Evolutionary conservation across 768 basidiomycete species (phyloP), one percentile per base, ranked within the genome.

Genomic region (Tylopilus balloui): DNA sequence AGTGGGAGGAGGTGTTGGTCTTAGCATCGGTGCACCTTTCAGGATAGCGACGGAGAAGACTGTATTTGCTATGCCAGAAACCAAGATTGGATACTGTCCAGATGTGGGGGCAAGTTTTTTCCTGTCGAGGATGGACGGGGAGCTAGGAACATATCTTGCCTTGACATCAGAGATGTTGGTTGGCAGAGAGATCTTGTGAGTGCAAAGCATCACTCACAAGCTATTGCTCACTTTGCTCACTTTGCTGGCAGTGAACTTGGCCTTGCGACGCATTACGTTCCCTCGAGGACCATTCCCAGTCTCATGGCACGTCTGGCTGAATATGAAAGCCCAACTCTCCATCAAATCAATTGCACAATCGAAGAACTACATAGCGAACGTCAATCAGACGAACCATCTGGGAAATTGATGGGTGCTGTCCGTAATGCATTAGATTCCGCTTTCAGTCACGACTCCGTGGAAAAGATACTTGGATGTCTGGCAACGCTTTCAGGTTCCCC

Each of bases 1-100:
- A 96, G 92, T 97, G 86, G 96, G 96, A 39, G 96, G 96, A 46
- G 96, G 96, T 42, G 90, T 88, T 19, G 96, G 96, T 32, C 81
- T 99, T 41, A 75, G 81, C 32, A 80, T 85, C 11, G 79, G 85
- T 49, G 95, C 94, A 4, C 79, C 85, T 0, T 93, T 98, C 69
- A 80, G 96, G 52, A 79, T 99, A 48, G 94, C 94, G 4, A 98
- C 95, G 3, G 92, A 95, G 66, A 88, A 87, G 23, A 96, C 94
- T 0, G 50, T 78, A 1, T 89, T 97, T 65, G 86, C 92, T 6
- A 98, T 98, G 96, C 96, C 96, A 14, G 96, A 99, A 72, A 92
- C 89, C 12, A 88, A 87, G 60, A 92, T 93, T 59, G 88, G 87
- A 37, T 92, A 89, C 63, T 82, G 72, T 55, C 94, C 95, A 24